phyloP scores from a whole-genome alignment of 495 filamentous ascomycete genomes.

The Geopyxis carbonaria region DNA sequence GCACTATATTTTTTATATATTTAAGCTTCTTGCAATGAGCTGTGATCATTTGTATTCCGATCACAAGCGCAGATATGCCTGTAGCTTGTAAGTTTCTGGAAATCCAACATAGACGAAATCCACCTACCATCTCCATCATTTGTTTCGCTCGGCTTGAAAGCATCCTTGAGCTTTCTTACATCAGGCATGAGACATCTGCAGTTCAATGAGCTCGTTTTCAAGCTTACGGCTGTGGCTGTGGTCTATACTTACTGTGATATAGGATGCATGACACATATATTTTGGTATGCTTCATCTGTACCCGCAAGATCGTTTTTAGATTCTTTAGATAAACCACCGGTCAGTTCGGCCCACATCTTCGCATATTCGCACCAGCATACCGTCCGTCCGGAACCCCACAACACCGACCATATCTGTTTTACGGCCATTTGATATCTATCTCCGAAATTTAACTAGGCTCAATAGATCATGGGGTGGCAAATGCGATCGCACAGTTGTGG shows the following conservation, averaged over 20 bases:
- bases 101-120: too few relatives aligned
- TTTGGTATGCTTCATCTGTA: constrained; percentile 46
- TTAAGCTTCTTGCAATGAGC: constrained; percentile 74
- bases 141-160: constrained; percentile 48
- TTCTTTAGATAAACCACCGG: constrained; percentile 28
- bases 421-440: constrained; percentile 57
- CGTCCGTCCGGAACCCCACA: constrained; percentile 64
- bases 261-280: constrained; percentile 58
- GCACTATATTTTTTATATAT: constrained; percentile 61
- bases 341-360: too few relatives aligned
- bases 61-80: constrained; percentile 67
- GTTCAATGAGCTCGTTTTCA: constrained; percentile 1
- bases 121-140: constrained; percentile 58
- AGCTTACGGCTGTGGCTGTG: constrained; percentile 6
- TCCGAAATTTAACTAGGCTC: constrained; percentile 5
- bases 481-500: constrained; percentile 40
- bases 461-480: not conserved
- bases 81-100: constrained; percentile 10
- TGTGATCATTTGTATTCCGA: constrained; percentile 76
- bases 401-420: constrained; percentile 70
- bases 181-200: constrained; percentile 51
- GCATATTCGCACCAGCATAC: constrained; percentile 28
- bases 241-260: constrained; percentile 42
- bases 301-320: constrained; percentile 49
- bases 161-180: constrained; percentile 42